phyloP scores from a whole-genome alignment of 129 eudicot species.

The Dittrichia graveolens region DNA sequence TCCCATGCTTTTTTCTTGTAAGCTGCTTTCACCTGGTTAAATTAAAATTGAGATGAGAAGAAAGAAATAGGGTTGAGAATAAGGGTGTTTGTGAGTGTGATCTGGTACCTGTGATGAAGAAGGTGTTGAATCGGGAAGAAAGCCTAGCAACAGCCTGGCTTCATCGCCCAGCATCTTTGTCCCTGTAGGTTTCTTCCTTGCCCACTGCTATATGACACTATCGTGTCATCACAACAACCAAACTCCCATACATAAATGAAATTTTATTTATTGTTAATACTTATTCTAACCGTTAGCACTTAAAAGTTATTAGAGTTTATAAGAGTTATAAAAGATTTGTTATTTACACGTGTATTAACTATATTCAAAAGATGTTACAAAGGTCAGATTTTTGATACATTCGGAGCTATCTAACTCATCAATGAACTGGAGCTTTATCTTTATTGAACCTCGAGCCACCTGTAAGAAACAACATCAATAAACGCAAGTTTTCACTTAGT shows the following conservation, averaged over 20 bases:
- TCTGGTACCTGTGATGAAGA: slow-evolving; percentile 51
- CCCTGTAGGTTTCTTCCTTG: background rate
- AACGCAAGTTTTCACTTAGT: too few species aligned
- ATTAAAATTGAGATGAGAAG: background rate
- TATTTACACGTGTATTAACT: too few species aligned
- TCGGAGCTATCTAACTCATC: too few species aligned
- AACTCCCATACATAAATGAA: background rate
- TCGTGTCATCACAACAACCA: slow-evolving; percentile 25
- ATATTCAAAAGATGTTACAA: too few species aligned
- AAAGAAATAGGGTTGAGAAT: background rate
- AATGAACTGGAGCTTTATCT: too few species aligned
- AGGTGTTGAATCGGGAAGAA: slow-evolving; percentile 55
- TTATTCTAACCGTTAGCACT: too few species aligned
- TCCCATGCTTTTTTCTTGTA: slow-evolving; percentile 79
- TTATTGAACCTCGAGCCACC: too few species aligned
- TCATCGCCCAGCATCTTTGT: slow-evolving; percentile 38
- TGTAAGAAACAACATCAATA: too few species aligned
- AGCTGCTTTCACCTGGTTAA: slow-evolving; percentile 72
- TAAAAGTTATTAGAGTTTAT: too few species aligned
- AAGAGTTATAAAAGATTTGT: too few species aligned
- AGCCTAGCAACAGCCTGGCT: slow-evolving; percentile 62
- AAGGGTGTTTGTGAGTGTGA: background rate
- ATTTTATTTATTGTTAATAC: background rate
- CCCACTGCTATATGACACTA: background rate
- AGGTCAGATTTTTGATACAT: too few species aligned